A percentile compares a stretch with the other conserved stretches of the same genome.
These are phyloP conservation scores for Adenanthera pavonina DNA, from an alignment of 306 rosid species.

Conservation along the genomic window DNA sequence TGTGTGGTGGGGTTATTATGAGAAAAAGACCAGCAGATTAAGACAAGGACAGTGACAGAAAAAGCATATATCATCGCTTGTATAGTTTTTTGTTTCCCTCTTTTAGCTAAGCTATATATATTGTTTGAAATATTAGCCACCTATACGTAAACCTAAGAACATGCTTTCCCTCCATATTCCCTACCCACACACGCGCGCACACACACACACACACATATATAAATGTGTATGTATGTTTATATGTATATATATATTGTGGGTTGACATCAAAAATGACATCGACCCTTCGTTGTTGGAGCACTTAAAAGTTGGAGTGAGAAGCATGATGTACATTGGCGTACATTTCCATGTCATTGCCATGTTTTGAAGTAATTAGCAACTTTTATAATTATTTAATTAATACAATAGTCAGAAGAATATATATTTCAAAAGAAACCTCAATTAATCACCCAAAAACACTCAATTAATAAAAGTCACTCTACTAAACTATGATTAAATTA, in stretches of 20 bases:
- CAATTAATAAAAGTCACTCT: too few relatives aligned
- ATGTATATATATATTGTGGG: background rate
- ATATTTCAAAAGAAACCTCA: background rate
- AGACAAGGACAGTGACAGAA: conserved; percentile 26
- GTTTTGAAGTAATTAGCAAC: conserved; percentile 43
- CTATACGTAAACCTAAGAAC: background rate
- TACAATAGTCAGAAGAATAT: too few relatives aligned
- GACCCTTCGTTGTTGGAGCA: conserved; percentile 35
- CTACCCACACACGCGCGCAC: too few relatives aligned
- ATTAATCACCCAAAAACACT: background rate
- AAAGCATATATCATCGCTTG: background rate
- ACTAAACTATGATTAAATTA: too few relatives aligned
- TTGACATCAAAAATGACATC: conserved; percentile 36
- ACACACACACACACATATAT: too few relatives aligned
- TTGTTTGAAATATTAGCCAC: background rate
- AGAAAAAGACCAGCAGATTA: conserved; percentile 21
- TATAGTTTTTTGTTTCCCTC: conserved; percentile 11
- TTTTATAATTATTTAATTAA: background rate
- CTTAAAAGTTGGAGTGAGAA: conserved; percentile 34
- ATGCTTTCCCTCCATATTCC: background rate
- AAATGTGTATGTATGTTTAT: background rate
- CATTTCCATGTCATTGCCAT: conserved; percentile 48
- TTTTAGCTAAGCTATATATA: background rate
- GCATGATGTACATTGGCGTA: conserved; percentile 36
- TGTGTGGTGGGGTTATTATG: conserved; percentile 36